Conservation (phyloP, 2,329 filamentous ascomycete species). For the Aspergillus pseudonomiae region DNA sequence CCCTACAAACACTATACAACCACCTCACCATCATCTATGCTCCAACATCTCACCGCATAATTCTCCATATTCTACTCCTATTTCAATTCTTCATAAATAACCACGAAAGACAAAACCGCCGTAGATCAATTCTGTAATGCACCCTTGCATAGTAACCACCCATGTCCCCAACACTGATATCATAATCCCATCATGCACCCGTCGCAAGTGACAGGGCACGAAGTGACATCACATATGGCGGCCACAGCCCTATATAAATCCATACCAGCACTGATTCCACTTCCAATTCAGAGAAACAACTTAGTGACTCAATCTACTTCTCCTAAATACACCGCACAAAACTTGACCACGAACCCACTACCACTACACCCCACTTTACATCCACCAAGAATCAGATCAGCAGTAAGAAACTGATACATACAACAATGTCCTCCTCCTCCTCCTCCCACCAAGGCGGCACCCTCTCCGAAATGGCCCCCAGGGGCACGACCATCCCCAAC, state of each 20-base stretch:
- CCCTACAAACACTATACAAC: background rate
- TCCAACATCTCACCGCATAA: too few species aligned
- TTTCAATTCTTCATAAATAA: too few species aligned
- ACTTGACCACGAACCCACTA: too few species aligned
- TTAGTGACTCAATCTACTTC: too few species aligned
- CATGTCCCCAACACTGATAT: constrained; percentile 12
- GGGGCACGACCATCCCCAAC: constrained; percentile 47
- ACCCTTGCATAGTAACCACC: background rate
- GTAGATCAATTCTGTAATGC: background rate
- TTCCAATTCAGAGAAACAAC: too few species aligned
- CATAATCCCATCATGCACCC: constrained; percentile 15
- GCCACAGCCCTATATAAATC: constrained; percentile 6
- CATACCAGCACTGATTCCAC: background rate
- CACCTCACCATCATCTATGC: too few species aligned
- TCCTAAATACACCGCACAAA: too few species aligned
- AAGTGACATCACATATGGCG: constrained; percentile 15
- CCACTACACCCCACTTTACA: background rate
- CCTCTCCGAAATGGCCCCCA: constrained; percentile 43
- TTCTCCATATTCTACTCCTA: too few species aligned
- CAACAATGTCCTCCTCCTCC: constrained; percentile 14
- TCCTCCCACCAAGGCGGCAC: constrained; percentile 38
- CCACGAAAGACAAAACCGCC: too few species aligned
- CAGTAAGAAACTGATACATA: too few species aligned
- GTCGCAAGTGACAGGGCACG: background rate
- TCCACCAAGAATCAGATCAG: background rate